Evolutionary conservation across 129 eudicot species (phyloP).

Genomic region (Centella asiatica): DNA sequence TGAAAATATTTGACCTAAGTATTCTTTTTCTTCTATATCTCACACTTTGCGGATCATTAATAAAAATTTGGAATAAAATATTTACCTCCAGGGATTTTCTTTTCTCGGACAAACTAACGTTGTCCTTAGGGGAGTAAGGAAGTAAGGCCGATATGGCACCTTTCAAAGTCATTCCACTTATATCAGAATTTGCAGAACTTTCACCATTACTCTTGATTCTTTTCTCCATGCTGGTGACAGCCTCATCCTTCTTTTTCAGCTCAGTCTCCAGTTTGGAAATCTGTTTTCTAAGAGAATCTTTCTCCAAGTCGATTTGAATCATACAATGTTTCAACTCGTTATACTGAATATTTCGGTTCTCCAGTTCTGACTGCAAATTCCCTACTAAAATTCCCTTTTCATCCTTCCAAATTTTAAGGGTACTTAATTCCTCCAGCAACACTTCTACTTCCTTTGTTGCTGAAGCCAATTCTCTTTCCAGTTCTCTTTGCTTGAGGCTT

Average conservation of each 20-base stretch:
- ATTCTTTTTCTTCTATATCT: not conserved
- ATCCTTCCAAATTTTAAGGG: constrained; percentile 38
- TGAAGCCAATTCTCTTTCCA: constrained; percentile 35
- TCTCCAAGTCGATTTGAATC: constrained; percentile 42
- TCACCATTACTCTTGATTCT: constrained; percentile 10
- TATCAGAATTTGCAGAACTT: not conserved
- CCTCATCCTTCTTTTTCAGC: constrained; percentile 32
- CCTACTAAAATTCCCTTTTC: constrained; percentile 42
- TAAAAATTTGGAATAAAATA: not conserved
- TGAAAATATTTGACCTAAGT: not conserved
- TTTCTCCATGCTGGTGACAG: constrained; percentile 13
- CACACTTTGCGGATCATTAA: not conserved
- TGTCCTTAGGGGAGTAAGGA: constrained; percentile 4
- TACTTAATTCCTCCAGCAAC: constrained; percentile 27
- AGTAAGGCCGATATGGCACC: constrained; percentile 5
- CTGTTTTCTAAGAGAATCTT: constrained; percentile 46
- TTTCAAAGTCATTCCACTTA: constrained; percentile 9
- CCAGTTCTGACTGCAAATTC: constrained; percentile 52
- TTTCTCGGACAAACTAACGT: constrained; percentile 6
- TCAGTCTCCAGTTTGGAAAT: constrained; percentile 33
- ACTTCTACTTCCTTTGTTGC: constrained; percentile 45
- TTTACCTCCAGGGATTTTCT: constrained; percentile 29
- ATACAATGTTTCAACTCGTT: constrained; percentile 37
- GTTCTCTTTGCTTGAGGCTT: constrained; percentile 21
- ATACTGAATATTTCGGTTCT: constrained; percentile 35